phyloP scores from a whole-genome alignment of 1,284 basidiomycete genomes.

The Papiliotrema laurentii region DNA sequence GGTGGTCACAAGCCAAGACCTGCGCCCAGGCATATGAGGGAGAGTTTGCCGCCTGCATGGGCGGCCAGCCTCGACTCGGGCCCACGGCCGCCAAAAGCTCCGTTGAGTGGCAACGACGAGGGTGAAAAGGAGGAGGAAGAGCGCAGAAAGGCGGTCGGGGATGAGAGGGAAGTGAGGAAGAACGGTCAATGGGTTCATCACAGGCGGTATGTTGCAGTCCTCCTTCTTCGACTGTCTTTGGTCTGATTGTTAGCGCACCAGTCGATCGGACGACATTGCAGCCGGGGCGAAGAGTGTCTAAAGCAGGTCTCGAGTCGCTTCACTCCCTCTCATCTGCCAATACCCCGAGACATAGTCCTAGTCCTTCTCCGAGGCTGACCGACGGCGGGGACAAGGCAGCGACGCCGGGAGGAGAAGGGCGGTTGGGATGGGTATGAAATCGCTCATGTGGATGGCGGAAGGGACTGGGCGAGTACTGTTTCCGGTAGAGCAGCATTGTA shows the following conservation, averaged over 20 bases:
- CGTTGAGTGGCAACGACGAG: slow-evolving; percentile 3
- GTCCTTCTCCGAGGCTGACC: slow-evolving; percentile 5
- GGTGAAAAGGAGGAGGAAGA: slow-evolving; percentile 10
- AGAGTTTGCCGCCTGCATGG: slow-evolving; percentile 64
- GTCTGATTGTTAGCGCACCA: slow-evolving; percentile 63
- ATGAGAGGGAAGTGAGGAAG: slow-evolving; percentile 66
- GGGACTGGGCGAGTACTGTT: no score
- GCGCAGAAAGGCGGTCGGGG: slow-evolving; percentile 15
- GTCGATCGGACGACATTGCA: slow-evolving; percentile 80
- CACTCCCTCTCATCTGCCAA: slow-evolving; percentile 12
- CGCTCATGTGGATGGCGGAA: no score
- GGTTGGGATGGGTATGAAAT: slow-evolving; percentile 23
- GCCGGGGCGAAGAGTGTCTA: slow-evolving; percentile 77
- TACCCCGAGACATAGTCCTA: slow-evolving; percentile 9
- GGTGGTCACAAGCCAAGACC: no score
- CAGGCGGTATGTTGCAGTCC: slow-evolving; percentile 52
- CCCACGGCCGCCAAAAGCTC: slow-evolving; percentile 2
- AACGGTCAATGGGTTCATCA: slow-evolving; percentile 78
- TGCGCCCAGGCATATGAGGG: slow-evolving; percentile 60
- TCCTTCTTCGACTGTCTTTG: no score
- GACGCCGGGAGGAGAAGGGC: slow-evolving; percentile 22
- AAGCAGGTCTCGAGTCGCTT: slow-evolving; percentile 74
- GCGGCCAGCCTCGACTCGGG: slow-evolving; percentile 21
- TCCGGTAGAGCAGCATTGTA: no score
- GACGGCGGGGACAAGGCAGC: slow-evolving; percentile 8